phyloP scores from a whole-genome alignment of 2,329 filamentous ascomycete species.

The Paraconiothyrium brasiliense region DNA sequence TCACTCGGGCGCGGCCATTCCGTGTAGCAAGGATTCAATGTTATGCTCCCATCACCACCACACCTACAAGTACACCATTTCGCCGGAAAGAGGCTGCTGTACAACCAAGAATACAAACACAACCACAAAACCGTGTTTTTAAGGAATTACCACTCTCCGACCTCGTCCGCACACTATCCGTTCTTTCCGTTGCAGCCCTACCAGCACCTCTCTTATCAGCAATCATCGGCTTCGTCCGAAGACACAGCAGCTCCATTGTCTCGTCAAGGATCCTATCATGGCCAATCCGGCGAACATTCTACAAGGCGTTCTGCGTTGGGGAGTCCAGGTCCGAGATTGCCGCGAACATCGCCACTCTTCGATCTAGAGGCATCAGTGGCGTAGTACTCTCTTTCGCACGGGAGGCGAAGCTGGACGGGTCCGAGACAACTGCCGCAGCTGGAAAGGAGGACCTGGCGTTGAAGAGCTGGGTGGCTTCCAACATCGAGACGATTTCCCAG shows the following conservation, averaged over 20 bases:
- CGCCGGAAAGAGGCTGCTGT: slow-evolving; percentile 1
- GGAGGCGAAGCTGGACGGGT: slow-evolving; percentile 12
- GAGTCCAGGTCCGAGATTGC: slow-evolving; percentile 15
- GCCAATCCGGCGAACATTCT: slow-evolving; percentile 13
- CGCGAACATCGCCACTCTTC: slow-evolving; percentile 14
- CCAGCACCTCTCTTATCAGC: slow-evolving; percentile 10
- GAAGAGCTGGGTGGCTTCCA: slow-evolving; percentile 13
- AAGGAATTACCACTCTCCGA: slow-evolving; percentile 12
- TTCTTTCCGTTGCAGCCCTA: slow-evolving; percentile 13
- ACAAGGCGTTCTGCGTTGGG: slow-evolving; percentile 14
- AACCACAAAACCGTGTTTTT: slow-evolving; percentile 1
- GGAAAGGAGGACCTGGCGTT: slow-evolving; percentile 1
- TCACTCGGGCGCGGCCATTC: neutral
- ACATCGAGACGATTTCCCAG: slow-evolving; percentile 11
- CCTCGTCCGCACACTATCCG: slow-evolving; percentile 12
- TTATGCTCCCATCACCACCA: slow-evolving; percentile 6
- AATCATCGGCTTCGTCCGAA: slow-evolving; percentile 12
- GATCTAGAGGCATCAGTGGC: slow-evolving; percentile 14
- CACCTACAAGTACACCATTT: neutral
- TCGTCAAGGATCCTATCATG: slow-evolving; percentile 13
- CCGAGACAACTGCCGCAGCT: neutral
- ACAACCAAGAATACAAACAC: neutral
- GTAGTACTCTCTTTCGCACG: slow-evolving; percentile 13
- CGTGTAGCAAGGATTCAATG: neutral
- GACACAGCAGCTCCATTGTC: slow-evolving; percentile 8